Evolutionary conservation across 1,139 yeast species (phyloP), one percentile per base, ranked within the genome.

Genomic region (Meyerozyma carpophila): DNA sequence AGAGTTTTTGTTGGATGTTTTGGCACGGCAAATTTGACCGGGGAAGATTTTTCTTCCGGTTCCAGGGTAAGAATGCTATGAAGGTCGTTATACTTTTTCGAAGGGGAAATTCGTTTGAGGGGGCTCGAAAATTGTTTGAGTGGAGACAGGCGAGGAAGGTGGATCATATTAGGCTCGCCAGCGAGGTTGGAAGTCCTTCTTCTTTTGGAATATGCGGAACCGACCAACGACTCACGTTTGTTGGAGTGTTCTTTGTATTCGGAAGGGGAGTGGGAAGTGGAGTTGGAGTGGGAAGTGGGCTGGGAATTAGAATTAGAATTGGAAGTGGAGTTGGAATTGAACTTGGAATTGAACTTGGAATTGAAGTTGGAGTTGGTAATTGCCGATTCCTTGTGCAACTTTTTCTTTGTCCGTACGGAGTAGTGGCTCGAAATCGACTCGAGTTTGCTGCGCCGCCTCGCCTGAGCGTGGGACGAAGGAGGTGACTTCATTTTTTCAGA

Each of bases 341-440:
- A n/a, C n/a, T n/a, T n/a, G n/a, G n/a, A n/a, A n/a, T n/a, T n/a
- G n/a, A n/a, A n/a, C n/a, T n/a, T n/a, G n/a, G n/a, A n/a, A n/a
- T n/a, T n/a, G n/a, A n/a, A n/a, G n/a, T n/a, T n/a, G n/a, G n/a
- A n/a, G n/a, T n/a, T n/a, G n/a, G n/a, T n/a, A n/a, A n/a, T n/a
- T n/a, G n/a, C n/a, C n/a, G 21, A 8, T 10, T 16, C 37, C 37
- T 13, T n/a, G 26, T 10, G 37, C 37, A 10, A n/a, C 24, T 21
- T 27, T 7, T 27, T 27, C 29, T 5, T 27, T 27, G 29, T 5
- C 6, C 4, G 21, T 8, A 24, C 40, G n/a, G 75, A 67, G 47
- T 72, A 73, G 46, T 73, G 77, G 39, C 55, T 61, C 20, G 66
- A 59, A 28, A 73, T 72, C 29, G 73, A 65, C 32, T 72, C 77